These are phyloP conservation scores for Cladosporium sp. DNA, from an alignment of 2,329 filamentous ascomycete genomes.

Conservation along the genomic window DNA sequence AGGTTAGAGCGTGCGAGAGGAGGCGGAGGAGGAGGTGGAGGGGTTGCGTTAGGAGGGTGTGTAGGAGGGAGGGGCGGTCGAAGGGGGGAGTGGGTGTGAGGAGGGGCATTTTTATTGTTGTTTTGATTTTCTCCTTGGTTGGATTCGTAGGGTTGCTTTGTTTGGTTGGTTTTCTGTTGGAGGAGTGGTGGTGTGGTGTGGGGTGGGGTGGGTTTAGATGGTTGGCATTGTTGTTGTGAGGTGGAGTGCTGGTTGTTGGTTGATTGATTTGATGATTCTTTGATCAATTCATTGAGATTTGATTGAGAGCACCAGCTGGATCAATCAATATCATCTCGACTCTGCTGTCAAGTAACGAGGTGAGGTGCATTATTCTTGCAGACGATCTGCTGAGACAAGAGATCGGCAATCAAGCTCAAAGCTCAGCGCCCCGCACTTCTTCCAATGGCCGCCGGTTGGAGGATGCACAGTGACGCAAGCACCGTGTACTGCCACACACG, in stretches of 20 bases:
- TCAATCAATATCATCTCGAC: too few relatives aligned
- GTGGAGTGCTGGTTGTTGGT: too few relatives aligned
- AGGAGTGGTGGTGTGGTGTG: not conserved
- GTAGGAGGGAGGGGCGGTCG: slow-evolving; percentile 20
- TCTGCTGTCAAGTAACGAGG: too few relatives aligned
- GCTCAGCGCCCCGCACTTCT: not conserved
- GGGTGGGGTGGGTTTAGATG: not conserved
- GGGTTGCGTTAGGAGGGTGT: slow-evolving; percentile 31
- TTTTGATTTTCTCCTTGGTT: not conserved
- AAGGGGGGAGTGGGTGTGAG: slow-evolving; percentile 15
- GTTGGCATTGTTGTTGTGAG: slow-evolving; percentile 5
- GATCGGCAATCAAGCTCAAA: not conserved
- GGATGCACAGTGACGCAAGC: slow-evolving; percentile 11
- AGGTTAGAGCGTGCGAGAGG: slow-evolving; percentile 49
- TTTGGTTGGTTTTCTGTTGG: too few relatives aligned
- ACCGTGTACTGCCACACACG: not conserved
- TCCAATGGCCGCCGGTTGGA: not conserved
- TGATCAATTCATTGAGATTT: too few relatives aligned
- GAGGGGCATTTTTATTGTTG: slow-evolving; percentile 11
- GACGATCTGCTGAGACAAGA: too few relatives aligned
- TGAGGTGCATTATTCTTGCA: too few relatives aligned
- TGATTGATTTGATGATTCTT: too few relatives aligned
- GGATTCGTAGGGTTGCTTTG: too few relatives aligned
- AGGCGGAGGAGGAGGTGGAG: slow-evolving; percentile 38
- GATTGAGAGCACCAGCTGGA: too few relatives aligned